Percentiles rank a stretch among this genome's conserved stretches.
phyloP scores from a whole-genome alignment of 2,329 filamentous ascomycete genomes.

The Xylariales sp. region DNA sequence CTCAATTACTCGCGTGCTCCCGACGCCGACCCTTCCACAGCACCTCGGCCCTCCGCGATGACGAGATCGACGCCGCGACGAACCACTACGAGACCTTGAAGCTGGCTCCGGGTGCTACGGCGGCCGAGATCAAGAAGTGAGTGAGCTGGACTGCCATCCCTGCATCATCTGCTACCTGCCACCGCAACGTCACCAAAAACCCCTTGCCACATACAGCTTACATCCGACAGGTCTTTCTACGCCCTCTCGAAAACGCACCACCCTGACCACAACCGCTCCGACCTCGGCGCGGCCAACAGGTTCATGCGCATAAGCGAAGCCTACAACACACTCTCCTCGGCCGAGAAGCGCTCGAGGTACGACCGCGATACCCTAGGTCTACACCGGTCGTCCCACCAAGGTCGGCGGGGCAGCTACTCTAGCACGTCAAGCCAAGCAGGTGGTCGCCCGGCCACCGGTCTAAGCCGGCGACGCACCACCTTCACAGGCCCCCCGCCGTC shows the following conservation, averaged over 20 bases:
- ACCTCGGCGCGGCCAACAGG: constrained; percentile 66
- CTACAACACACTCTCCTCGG: constrained; percentile 70
- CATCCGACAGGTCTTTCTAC: constrained; percentile 70
- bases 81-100: constrained; percentile 83
- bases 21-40: constrained; percentile 43
- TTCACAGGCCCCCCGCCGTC: constrained; percentile 85
- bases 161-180: no score
- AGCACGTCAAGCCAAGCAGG: constrained; percentile 60
- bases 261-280: constrained; percentile 79
- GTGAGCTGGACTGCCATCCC: no score
- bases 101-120: constrained; percentile 63
- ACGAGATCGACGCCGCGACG: constrained; percentile 29
- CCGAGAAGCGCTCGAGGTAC: constrained; percentile 72
- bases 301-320: constrained; percentile 84
- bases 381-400: constrained; percentile 23
- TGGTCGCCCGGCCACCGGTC: constrained; percentile 71
- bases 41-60: constrained; percentile 29
- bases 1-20: no score
- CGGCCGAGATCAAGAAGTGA: constrained; percentile 79
- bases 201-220: no score
- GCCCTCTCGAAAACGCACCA: constrained; percentile 86
- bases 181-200: no score
- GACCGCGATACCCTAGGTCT: constrained; percentile 62
- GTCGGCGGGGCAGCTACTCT: constrained; percentile 46
- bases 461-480: constrained; percentile 68